These are phyloP conservation scores for Microsporum audouinii DNA, from an alignment of 2,329 filamentous ascomycete genomes.

Conservation along the genomic window DNA sequence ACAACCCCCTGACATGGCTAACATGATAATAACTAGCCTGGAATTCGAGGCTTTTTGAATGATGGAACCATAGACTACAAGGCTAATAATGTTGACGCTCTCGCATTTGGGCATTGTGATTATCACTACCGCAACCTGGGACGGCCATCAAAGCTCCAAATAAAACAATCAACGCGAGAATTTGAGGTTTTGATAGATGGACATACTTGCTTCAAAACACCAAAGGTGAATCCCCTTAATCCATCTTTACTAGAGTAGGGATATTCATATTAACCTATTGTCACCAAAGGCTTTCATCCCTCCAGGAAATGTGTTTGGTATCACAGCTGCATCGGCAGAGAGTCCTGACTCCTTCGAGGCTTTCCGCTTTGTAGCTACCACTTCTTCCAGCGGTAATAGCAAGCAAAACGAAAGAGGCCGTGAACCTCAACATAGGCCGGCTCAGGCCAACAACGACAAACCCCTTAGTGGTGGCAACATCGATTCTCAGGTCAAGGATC, in stretches of 20 bases:
- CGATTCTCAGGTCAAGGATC: constrained; percentile 59
- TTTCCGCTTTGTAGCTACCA: constrained; percentile 67
- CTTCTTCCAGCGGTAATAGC: constrained; percentile 25
- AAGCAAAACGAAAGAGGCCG: constrained; percentile 6
- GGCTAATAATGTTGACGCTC: constrained; percentile 63
- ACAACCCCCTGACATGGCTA: not conserved
- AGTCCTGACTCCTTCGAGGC: constrained; percentile 90
- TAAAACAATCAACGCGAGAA: constrained; percentile 53
- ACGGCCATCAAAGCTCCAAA: constrained; percentile 63
- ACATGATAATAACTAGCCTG: constrained; percentile 41
- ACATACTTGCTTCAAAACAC: constrained; percentile 67
- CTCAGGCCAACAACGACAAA: constrained; percentile 23
- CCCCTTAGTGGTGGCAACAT: constrained; percentile 16
- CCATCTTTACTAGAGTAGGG: not conserved
- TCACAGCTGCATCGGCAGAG: constrained; percentile 80
- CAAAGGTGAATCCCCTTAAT: constrained; percentile 39
- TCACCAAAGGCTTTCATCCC: constrained; percentile 56
- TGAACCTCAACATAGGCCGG: constrained; percentile 21
- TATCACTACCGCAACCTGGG: constrained; percentile 88
- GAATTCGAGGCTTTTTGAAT: constrained; percentile 84
- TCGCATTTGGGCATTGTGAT: constrained; percentile 88
- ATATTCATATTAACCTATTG: not conserved
- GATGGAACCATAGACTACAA: constrained; percentile 75
- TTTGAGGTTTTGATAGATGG: constrained; percentile 77
- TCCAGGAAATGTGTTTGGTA: constrained; percentile 68